phyloP scores from a whole-genome alignment of 176 grass and related monocot species.

The Pharus latifolius region DNA sequence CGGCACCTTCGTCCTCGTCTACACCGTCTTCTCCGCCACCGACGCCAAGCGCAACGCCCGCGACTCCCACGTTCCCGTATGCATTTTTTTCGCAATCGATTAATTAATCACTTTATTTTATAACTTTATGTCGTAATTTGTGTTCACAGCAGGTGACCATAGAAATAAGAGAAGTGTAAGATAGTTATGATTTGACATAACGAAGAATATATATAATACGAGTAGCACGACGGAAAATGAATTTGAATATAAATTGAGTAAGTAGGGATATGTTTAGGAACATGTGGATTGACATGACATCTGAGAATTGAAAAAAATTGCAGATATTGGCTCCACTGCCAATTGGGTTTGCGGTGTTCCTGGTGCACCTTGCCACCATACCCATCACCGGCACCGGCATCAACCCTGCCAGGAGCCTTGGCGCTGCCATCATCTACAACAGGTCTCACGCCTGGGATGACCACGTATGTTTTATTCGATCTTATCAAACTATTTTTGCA shows the following conservation, averaged over 20 bases:
- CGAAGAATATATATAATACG: no score
- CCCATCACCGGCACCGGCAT: conserved; percentile 92
- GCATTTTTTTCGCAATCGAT: no score
- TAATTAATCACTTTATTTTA: no score
- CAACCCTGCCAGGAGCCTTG: conserved; percentile 76
- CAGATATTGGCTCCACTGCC: conserved; percentile 77
- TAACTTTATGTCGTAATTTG: no score
- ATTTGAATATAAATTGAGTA: no score
- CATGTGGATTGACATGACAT: not conserved
- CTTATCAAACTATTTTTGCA: no score
- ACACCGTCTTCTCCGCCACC: conserved; percentile 85
- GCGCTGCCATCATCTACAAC: conserved; percentile 86
- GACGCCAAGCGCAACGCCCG: conserved; percentile 81
- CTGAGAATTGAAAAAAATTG: no score
- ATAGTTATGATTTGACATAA: no score
- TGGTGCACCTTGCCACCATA: conserved; percentile 89
- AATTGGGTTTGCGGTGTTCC: conserved; percentile 84
- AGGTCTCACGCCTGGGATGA: conserved; percentile 55
- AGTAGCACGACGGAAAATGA: no score
- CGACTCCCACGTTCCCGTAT: conserved; percentile 81
- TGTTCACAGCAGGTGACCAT: no score
- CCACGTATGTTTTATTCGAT: conserved; percentile 27
- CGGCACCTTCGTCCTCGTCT: conserved; percentile 71
- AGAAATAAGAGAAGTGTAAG: no score
- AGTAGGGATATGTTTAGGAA: not conserved